These are phyloP conservation scores for Claviceps sp. DNA, from an alignment of 2,329 filamentous ascomycete species.

Conservation along the genomic window DNA sequence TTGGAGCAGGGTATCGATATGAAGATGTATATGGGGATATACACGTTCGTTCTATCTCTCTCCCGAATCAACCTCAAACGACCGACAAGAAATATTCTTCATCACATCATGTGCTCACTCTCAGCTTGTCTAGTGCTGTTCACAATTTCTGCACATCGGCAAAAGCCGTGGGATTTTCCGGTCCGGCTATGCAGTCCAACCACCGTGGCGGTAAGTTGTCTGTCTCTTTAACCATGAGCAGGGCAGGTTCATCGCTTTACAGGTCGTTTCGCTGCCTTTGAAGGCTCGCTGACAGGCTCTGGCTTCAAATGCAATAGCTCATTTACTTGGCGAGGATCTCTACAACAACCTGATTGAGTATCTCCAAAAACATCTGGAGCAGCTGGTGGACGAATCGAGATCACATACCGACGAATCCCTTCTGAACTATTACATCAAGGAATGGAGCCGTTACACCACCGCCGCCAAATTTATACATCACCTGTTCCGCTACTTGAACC, in stretches of 20 bases:
- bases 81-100: neutral
- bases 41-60: constrained; percentile 50
- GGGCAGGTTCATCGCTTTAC: neutral
- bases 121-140: constrained; percentile 53
- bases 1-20: constrained; percentile 88
- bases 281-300: neutral
- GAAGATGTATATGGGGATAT: constrained; percentile 93
- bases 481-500: constrained; percentile 87
- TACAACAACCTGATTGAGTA: constrained; percentile 87
- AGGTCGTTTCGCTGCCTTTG: neutral
- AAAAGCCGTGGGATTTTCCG: constrained; percentile 60
- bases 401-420: constrained; percentile 81
- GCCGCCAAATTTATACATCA: constrained; percentile 97
- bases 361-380: constrained; percentile 61
- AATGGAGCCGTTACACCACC: constrained; percentile 92
- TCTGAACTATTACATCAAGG: constrained; percentile 83
- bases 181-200: constrained; percentile 24
- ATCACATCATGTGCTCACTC: constrained; percentile 1
- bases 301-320: constrained; percentile 40
- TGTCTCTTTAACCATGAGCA: neutral
- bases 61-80: neutral
- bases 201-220: constrained; percentile 47
- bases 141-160: constrained; percentile 99
- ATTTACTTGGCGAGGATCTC: constrained; percentile 88
- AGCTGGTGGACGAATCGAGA: constrained; percentile 58